A percentile compares a stretch with the other conserved stretches of the same genome.
These are phyloP conservation scores for Sphagnum contortum DNA, from an alignment of 225 moss, liverwort and hornwort genomes.

Conservation along the genomic window DNA sequence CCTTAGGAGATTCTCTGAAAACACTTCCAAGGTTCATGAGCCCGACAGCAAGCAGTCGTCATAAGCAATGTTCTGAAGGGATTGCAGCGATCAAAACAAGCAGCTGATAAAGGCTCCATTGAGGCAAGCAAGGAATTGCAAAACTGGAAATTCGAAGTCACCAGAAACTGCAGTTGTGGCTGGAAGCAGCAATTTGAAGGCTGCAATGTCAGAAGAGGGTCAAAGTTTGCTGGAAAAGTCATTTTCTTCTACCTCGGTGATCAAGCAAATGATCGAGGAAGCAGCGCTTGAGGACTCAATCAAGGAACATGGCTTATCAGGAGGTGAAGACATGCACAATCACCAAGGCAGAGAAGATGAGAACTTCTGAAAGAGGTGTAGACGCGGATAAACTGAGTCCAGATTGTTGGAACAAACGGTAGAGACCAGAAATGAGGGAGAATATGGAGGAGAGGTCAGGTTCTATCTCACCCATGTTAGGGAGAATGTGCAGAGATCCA, in stretches of 20 bases:
- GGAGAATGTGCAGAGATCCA: conserved; percentile 3
- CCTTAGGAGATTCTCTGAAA: not conserved
- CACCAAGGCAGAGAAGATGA: not conserved
- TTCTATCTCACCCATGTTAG: conserved; percentile 2
- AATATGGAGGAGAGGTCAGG: not conserved
- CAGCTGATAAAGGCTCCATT: not conserved
- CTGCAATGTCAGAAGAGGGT: no score
- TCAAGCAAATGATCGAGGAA: no score
- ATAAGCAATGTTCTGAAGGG: conserved; percentile 10
- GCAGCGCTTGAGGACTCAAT: not conserved
- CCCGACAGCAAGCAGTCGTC: conserved; percentile 54
- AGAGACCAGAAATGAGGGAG: conserved; percentile 1
- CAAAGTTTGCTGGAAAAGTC: no score
- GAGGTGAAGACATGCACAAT: not conserved
- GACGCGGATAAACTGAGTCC: not conserved
- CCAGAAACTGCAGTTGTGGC: not conserved
- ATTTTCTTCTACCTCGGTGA: no score
- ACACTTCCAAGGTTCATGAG: conserved; percentile 53
- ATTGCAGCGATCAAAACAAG: not conserved
- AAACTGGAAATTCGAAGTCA: not conserved
- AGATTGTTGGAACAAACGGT: not conserved
- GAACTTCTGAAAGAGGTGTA: not conserved
- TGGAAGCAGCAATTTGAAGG: conserved; percentile 3
- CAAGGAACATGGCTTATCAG: not conserved
- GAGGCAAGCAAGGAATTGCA: not conserved